A percentile compares a stretch with the other conserved stretches of the same genome.
These are phyloP conservation scores for Holtermanniella nyarrowii DNA, from an alignment of 768 basidiomycete species.

Conservation along the genomic window DNA sequence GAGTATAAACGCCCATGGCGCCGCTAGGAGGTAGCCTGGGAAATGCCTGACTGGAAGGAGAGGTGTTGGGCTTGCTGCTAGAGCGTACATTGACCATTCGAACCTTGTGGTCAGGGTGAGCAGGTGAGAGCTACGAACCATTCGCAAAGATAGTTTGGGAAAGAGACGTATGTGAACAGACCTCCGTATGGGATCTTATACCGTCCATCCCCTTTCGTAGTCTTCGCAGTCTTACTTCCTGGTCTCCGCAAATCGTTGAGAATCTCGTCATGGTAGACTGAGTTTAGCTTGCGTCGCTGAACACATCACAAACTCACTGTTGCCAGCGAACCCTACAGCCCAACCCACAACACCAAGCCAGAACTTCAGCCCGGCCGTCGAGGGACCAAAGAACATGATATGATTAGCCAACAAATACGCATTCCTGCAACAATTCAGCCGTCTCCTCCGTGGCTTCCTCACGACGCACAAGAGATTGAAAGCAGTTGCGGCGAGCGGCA, in stretches of 20 bases:
- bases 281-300: slow-evolving; percentile 1
- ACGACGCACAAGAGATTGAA: slow-evolving; percentile 73
- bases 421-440: slow-evolving; percentile 49
- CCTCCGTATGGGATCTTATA: slow-evolving; percentile 56
- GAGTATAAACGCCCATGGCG: slow-evolving; percentile 71
- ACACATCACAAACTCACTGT: slow-evolving; percentile 40
- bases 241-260: slow-evolving; percentile 64
- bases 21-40: slow-evolving; percentile 44
- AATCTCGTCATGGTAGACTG: slow-evolving; percentile 75
- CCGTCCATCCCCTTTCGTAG: slow-evolving; percentile 21
- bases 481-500: slow-evolving; percentile 48
- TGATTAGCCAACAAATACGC: slow-evolving; percentile 22
- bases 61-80: slow-evolving; percentile 49
- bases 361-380: slow-evolving; percentile 42
- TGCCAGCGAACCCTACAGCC: slow-evolving; percentile 62
- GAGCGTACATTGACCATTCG: slow-evolving; percentile 81
- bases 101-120: slow-evolving; percentile 42
- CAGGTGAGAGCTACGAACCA: slow-evolving; percentile 50
- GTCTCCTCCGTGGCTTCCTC: no score
- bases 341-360: slow-evolving; percentile 59
- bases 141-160: slow-evolving; percentile 88
- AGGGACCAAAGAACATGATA: slow-evolving; percentile 19
- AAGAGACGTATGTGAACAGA: slow-evolving; percentile 68
- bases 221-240: slow-evolving; percentile 25
- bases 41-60: slow-evolving; percentile 5